These are phyloP conservation scores for Calocera viscosa DNA, from an alignment of 768 basidiomycete genomes.

Conservation along the genomic window DNA sequence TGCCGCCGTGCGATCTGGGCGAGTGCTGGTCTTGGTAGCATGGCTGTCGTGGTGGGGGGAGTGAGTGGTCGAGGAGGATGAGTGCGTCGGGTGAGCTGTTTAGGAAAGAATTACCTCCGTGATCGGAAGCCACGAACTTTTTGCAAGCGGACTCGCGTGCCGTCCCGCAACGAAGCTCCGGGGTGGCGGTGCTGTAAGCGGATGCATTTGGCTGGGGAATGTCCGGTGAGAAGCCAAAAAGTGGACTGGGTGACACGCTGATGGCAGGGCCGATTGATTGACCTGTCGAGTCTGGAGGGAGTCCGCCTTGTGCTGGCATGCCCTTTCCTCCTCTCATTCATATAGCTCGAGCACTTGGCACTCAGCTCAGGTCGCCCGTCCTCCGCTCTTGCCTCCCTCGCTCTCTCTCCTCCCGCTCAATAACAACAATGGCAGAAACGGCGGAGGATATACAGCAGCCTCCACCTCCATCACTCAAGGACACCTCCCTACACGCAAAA, in stretches of 20 bases:
- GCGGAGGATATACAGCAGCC: background rate
- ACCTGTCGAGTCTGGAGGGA: background rate
- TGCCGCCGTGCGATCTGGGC: conserved; percentile 6
- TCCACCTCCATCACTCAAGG: background rate
- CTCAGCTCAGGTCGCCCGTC: background rate
- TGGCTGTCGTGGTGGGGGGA: background rate
- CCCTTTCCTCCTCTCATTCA: background rate
- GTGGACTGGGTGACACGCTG: background rate
- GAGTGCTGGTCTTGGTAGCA: conserved; percentile 7
- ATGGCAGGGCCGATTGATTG: background rate
- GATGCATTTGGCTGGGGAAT: too few species aligned
- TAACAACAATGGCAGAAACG: background rate
- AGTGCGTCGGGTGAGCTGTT: too few species aligned
- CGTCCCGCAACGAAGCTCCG: too few species aligned
- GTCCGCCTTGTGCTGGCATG: background rate
- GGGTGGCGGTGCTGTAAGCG: too few species aligned
- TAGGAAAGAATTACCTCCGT: too few species aligned
- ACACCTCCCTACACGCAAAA: conserved; percentile 25
- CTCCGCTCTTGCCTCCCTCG: background rate
- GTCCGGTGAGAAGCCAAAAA: background rate
- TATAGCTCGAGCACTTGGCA: background rate
- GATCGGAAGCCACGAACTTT: too few species aligned
- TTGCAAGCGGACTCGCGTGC: too few species aligned
- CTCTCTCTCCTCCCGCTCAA: background rate
- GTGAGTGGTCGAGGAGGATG: background rate